Evolutionary conservation across 108 stramenopile genomes (phyloP), one percentile per base, ranked within the genome.

Genomic region (Skeletonema marinoi): DNA sequence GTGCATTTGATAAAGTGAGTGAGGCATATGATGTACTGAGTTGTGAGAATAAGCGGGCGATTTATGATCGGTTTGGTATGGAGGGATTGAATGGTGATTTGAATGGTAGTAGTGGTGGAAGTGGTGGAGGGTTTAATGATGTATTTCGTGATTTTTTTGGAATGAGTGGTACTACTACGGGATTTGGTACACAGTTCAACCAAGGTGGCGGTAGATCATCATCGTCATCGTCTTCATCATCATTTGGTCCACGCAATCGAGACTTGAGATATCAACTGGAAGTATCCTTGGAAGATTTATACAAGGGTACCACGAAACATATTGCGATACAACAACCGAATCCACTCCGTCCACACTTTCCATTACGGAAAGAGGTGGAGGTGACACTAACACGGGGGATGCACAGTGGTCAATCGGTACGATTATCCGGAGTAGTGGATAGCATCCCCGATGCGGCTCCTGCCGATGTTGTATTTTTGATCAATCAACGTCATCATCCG

Each of bases 11-110:
- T 73, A 92, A 96, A 54, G 96, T 98, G 14, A 81, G 90, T 13
- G 89, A 97, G 76, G 98, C 98, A 12, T 98, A 97, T 80, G 97
- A 98, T 48, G 92, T 99, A 1, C 71, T 99, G n/a, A 85, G 90
- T 50, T 97, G 96, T 88, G 86, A 89, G 33, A 84, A 77, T 13
- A 97, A 97, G 79, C 89, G 97, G 2, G 79, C 87, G 14, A n/a
- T 96, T 12, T 99, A 98, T 83, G 96, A 99, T 82, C 75, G 90
- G 64, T 98, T 82, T 83, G 98, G 98, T 32, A 87, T 88, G 60
- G 89, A 83, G 32, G 98, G 96, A 6, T 17, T 66, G 16, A 31
- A 42, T 5, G 48, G 19, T 48, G 78, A 35, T 17, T 13, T 32
- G 12, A 38, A 7, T 17, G 78, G 72, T 32, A 51, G 32, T 14